Evolutionary conservation across 2,329 filamentous ascomycete genomes (phyloP), one percentile per base, ranked within the genome.

Genomic region (Sporothrix luriei): DNA sequence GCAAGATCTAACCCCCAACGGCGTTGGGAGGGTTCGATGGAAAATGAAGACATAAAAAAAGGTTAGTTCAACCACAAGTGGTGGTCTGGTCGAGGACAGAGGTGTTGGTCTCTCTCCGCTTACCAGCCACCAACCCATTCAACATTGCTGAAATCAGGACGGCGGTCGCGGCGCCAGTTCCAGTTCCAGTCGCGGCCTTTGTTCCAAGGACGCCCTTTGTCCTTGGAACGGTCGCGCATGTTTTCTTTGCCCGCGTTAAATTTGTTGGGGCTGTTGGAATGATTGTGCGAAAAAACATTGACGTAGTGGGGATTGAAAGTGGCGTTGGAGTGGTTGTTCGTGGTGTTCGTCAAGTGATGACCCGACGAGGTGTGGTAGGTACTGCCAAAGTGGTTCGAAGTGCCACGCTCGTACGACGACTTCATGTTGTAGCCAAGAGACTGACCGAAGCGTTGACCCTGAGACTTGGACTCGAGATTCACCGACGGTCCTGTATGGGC

Each of bases 81-180:
- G 79, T 83, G 78, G 78, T 76, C 71, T 73, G 74, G 69, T 69
- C 70, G 74, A 79, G 75, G 79, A 82, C 73, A 80, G 78, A 77
- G 24, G 16, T 24, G 11, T 43, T 7, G 13, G 21, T 6, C 38
- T 40, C 79, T 80, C 6, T 33, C 75, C 89, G 88, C 80, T 91
- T 91, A 89, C 88, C 92, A 96, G 82, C 91, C 92, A 84, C 93
- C 93, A 88, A 97, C 92, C 90, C 94, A 97, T 88, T 97, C 93
- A 84, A 94, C 82, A 77, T 94, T 91, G 77, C 89, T 90, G 79
- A 92, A 86, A 82, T 91, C 90, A 77, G 84, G 80, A 75, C 85
- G 85, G 77, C 82, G 83, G 73, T 90, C 88, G 76, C 86, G 83
- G 77, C 86, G 85, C 85, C 86, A 87, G 73, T 81, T 85, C 82